These are phyloP conservation scores for Cinnamomum micranthum DNA, from an alignment of 164 flowering plant species.

Conservation along the genomic window DNA sequence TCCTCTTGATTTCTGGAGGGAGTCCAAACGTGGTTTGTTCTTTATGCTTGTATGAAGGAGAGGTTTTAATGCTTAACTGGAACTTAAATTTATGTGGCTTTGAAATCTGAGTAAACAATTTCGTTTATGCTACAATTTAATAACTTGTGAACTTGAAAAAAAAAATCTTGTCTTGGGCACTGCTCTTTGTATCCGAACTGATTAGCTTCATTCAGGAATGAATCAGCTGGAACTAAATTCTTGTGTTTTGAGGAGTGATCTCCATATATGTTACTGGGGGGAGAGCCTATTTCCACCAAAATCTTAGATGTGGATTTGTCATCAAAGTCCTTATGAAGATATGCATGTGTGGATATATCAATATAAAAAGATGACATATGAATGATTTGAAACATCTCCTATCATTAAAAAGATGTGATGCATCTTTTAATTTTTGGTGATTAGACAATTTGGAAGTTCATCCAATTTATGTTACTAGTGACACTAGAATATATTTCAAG, in stretches of 20 bases:
- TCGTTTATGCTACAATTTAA: not conserved
- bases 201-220: not conserved
- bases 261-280: not conserved
- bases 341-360: not conserved
- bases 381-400: not conserved
- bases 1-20: not conserved
- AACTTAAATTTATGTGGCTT: not conserved
- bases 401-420: not conserved
- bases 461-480: not conserved
- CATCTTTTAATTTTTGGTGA: not conserved
- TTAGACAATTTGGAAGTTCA: not conserved
- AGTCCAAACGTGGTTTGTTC: not conserved
- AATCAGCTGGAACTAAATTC: not conserved
- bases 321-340: not conserved
- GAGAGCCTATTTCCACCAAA: not conserved
- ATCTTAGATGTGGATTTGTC: not conserved
- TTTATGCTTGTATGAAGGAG: conserved; percentile 6
- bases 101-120: too few species aligned
- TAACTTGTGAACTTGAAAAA: not conserved
- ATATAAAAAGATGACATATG: not conserved
- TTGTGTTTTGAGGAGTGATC: not conserved
- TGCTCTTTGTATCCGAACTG: not conserved
- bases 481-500: not conserved
- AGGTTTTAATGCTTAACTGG: conserved; percentile 5
- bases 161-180: not conserved